Base-by-base conservation (phyloP, 768 basidiomycete species). In the Amanita subjunquillea region DNA sequence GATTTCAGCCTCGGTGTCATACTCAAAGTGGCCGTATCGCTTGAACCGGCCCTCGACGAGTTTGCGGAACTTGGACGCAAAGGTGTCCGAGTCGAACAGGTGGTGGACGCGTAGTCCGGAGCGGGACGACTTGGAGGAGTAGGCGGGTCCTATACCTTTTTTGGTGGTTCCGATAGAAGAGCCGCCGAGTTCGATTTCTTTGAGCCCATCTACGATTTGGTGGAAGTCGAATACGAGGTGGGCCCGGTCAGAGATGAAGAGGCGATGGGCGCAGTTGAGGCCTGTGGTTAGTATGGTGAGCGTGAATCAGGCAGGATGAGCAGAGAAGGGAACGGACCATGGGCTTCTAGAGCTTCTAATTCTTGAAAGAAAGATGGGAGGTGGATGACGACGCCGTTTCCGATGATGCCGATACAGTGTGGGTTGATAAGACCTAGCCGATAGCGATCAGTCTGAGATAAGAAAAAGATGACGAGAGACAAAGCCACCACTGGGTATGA, bases 201-300 rank as follows among this genome's bases (percentile, higher is more conserved):
- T 99, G 62, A 99, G 72, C 4, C 96, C 96, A 64, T 99, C 96
- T 27, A 98, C 96, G 62, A 98, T 97, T 72, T 99, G 96, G 69
- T 99, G 96, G 68, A 99, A 98, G 65, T 98, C 96, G 63, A 99
- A 93, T 32, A 99, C 96, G 55, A 99, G 83, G 57, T 95, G 91
- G 3, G 96, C 91, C 57, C 96, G 85, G 70, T 98, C 93, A 23
- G 95, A 98, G 59, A 99, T 76, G 65, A 96, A 87, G 17, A 99
- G 69, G 32, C 96, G 84, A 54, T 79, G 77, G 9, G 80, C 78
- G 69, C 91, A 95, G 62, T 87, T 77, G 39, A 99, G 80, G 17
- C 95, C 94, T 96, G 17, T 9, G 40, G 47, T 20, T 17, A 8
- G 46, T 17, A 9, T 27, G 41, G 50, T 22, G 23, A 10, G 34